Evolutionary conservation across 495 filamentous ascomycete species (phyloP).

Genomic region (Aspergillus coremiiformis): DNA sequence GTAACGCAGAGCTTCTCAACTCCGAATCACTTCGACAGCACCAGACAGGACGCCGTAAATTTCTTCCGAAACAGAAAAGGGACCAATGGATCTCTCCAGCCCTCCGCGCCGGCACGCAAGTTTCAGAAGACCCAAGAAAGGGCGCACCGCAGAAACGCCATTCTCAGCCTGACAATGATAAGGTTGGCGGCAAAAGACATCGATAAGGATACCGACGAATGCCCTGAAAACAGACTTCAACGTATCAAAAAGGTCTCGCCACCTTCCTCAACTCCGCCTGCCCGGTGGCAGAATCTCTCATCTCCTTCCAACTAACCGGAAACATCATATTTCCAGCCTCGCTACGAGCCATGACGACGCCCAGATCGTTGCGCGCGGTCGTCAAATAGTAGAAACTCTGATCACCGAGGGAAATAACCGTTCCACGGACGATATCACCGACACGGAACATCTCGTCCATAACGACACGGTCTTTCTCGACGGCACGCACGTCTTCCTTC

Average conservation of each 20-base stretch:
- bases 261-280: slow-evolving; percentile 78
- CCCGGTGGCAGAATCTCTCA: slow-evolving; percentile 76
- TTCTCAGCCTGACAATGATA: not conserved
- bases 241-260: slow-evolving; percentile 76
- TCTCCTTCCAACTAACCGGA: slow-evolving; percentile 91
- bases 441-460: slow-evolving; percentile 87
- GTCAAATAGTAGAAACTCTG: slow-evolving; percentile 88
- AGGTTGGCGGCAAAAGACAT: not conserved
- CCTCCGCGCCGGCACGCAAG: not conserved
- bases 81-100: not conserved
- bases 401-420: slow-evolving; percentile 87
- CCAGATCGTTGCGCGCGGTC: slow-evolving; percentile 83
- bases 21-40: too few relatives aligned
- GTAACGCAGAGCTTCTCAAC: not conserved
- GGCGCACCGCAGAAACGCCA: not conserved
- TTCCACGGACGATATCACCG: slow-evolving; percentile 84
- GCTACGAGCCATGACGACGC: slow-evolving; percentile 89
- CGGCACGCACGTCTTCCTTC: slow-evolving; percentile 84
- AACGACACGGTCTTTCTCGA: slow-evolving; percentile 90
- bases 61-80: not conserved
- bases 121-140: not conserved
- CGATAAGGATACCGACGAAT: not conserved
- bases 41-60: not conserved
- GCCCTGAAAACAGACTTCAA: not conserved
- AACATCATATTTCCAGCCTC: slow-evolving; percentile 84